Evolutionary conservation across 495 filamentous ascomycete genomes (phyloP), one percentile per base, ranked within the genome.

Genomic region (Lasiosphaeria miniovina): DNA sequence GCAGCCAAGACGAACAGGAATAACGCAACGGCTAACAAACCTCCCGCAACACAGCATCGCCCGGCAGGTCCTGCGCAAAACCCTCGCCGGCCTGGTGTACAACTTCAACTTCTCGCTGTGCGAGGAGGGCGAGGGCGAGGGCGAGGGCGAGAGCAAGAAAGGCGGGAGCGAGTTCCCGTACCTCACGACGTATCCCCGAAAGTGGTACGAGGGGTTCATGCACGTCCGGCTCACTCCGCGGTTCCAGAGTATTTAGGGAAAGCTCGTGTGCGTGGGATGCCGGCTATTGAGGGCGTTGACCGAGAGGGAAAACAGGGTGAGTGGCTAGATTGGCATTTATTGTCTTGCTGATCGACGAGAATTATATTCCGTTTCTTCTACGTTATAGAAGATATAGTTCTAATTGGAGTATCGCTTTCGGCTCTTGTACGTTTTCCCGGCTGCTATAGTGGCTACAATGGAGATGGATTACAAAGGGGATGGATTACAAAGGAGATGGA

Each of bases 21-120:
- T 41, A 6, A 48, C 12, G 17, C 34, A 34, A 49, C n/a, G 17
- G 14, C 3, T 4, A 5, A n/a, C 40, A 34, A 35, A 24, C 24
- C 24, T 24, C 24, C 24, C 24, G 24, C 12, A 46, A 46, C 15
- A 14, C 10, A 57, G 55, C 46, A 57, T 57, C 36, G 55, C 55
- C 32, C 55, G 55, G 4, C 55, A 57, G 12, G 45, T 50, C 32
- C 45, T 57, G 12, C 55, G 55, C 31, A 51, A 57, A 35, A 57
- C 55, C 12, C 55, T 57, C 11, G 55, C 55, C 10, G 12, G 38
- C 34, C 55, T 57, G 6, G 55, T 57, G 14, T 50, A 50, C 55
- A 57, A 57, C 45, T 57, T 57, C 36, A 46, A 57, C 11, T 49
- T 57, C 6, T 49, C 33, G 14, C 34, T 57, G 36, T 49, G 41